Evolutionary conservation across 2,329 filamentous ascomycete species (phyloP), one percentile per base, ranked within the genome.

Genomic region (Colletotrichum destructivum): DNA sequence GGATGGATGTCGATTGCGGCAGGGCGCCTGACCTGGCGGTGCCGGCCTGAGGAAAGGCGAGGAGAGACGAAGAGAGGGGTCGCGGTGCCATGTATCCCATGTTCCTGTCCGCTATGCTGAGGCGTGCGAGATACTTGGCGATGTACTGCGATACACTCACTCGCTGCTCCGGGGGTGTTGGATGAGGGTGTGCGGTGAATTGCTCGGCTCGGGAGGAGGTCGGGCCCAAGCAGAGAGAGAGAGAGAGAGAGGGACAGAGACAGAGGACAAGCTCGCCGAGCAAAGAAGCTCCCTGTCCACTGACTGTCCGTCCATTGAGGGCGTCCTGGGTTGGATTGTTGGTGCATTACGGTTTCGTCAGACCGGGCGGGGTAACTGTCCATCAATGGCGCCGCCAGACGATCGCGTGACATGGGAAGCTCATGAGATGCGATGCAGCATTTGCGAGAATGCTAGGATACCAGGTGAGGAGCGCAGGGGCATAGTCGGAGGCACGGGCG

Each of bases 261-360:
- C 26, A 26, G 31, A 49, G 13, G 16, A n/a, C 47, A 31, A 35
- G 31, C 31, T 35, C 31, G 8, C 31, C 8, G 49, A 11, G 16
- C 16, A 42, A 35, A 54, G 49, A 21, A 54, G 60, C 61, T 63
- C 49, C 61, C 38, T 63, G 61, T 42, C 35, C 38, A 35, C 46
- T 2, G 49, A 40, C 31, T 35, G 8, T 35, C 31, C 31, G 8
- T 11, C 31, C 38, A 46, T 55, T 2, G 49, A 49, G 47, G 7
- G 21, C 38, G 47, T 16, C 21, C 35, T 35, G 49, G 61, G 18
- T 15, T 23, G 26, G 35, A 56, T 51, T 66, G 61, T 42, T 60
- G 65, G 55, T 72, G 69, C 70, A 71, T 72, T 72, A 72, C 70
- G 70, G 70, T 72, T 72, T 72, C 70, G 70, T 72, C 70, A 72